These are phyloP conservation scores for Arachis stenosperma DNA, from an alignment of 306 rosid species.

Conservation along the genomic window DNA sequence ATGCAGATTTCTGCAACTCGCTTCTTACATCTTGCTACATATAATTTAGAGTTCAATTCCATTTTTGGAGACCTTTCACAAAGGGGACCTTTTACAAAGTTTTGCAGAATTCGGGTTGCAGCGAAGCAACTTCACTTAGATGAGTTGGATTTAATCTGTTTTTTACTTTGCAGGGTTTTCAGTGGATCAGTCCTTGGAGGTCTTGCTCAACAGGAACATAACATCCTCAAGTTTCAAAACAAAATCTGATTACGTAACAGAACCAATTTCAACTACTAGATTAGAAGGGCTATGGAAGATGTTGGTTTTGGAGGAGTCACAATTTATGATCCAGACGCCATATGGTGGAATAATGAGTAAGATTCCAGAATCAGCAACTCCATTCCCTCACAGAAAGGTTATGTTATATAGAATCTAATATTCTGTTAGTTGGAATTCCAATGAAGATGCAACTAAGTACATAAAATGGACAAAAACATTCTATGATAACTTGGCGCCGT, in stretches of 20 bases:
- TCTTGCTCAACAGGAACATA: conserved; percentile 36
- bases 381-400: too few relatives aligned
- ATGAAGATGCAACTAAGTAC: not conserved
- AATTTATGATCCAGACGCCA: conserved; percentile 24
- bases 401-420: too few relatives aligned
- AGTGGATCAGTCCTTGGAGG: conserved; percentile 15
- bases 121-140: not conserved
- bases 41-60: too few relatives aligned
- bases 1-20: too few relatives aligned
- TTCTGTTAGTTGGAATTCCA: too few relatives aligned
- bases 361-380: too few relatives aligned
- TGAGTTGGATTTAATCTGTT: conserved; percentile 45
- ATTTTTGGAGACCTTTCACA: too few relatives aligned
- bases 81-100: not conserved
- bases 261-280: not conserved
- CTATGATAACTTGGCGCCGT: conserved; percentile 22
- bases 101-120: conserved; percentile 41
- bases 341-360: conserved; percentile 35
- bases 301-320: not conserved
- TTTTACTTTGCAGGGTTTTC: conserved; percentile 21
- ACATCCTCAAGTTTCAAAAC: conserved; percentile 29
- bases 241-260: conserved; percentile 45
- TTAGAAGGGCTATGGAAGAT: conserved; percentile 38
- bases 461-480: conserved; percentile 18
- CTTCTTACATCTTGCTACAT: too few relatives aligned